A percentile compares a stretch with the other conserved stretches of the same genome.
Conservation (phyloP, 306 rosid species). For the Gillenia trifoliata region DNA sequence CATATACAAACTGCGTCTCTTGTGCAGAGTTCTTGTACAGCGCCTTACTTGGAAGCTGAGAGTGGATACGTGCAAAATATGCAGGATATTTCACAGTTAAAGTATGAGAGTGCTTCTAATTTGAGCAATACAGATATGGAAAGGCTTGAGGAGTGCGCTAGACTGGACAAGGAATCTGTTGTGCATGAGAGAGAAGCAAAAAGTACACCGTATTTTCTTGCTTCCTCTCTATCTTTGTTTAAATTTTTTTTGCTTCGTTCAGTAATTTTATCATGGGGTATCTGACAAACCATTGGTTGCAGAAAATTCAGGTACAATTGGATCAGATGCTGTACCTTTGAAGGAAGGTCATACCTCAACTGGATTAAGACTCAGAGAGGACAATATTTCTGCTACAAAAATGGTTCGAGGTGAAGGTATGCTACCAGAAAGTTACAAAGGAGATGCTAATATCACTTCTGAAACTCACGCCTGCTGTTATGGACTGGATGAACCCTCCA, state of each 20-base stretch:
- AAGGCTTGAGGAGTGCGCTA: constrained; percentile 30
- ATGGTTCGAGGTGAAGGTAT: constrained; percentile 24
- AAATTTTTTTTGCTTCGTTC: neutral
- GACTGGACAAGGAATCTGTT: constrained; percentile 27
- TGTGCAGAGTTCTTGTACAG: constrained; percentile 59
- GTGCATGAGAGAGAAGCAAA: constrained; percentile 25
- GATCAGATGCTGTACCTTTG: constrained; percentile 32
- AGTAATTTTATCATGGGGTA: neutral
- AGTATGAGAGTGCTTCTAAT: constrained; percentile 32
- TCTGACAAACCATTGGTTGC: constrained; percentile 30
- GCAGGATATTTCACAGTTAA: constrained; percentile 39
- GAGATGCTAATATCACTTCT: constrained; percentile 19
- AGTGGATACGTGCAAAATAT: constrained; percentile 37
- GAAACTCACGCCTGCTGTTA: constrained; percentile 27
- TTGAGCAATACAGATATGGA: constrained; percentile 25
- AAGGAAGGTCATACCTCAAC: constrained; percentile 26
- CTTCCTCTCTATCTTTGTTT: neutral
- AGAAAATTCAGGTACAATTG: constrained; percentile 37
- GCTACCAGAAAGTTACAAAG: constrained; percentile 28
- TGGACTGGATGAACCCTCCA: constrained; percentile 36
- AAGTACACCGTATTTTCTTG: constrained; percentile 30
- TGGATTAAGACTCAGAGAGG: constrained; percentile 30
- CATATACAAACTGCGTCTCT: constrained; percentile 34
- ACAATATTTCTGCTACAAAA: constrained; percentile 17
- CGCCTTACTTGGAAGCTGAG: constrained; percentile 47